Evolutionary conservation across 257 asterid species (phyloP), one percentile per base, ranked within the genome.

Genomic region (Capsicum baccatum): DNA sequence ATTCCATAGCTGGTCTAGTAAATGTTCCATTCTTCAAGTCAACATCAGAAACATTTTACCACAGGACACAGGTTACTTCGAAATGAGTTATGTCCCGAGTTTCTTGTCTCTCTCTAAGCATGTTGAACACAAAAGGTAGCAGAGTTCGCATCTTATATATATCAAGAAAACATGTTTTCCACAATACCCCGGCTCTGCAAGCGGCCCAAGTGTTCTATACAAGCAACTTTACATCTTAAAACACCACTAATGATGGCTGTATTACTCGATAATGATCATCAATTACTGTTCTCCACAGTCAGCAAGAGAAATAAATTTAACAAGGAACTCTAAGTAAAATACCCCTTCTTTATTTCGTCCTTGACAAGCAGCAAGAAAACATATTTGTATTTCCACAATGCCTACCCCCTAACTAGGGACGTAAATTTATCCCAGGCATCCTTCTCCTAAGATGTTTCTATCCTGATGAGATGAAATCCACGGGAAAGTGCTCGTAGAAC

Each of bases 381-480:
- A 39, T 69, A 39, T 6, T 15, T 68, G 33, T 16, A 66, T 42
- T 69, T 69, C 14, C 78, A 69, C 54, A 69, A 69, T 69, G 26
- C 26, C 78, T 69, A 39, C 52, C 66, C 78, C 16, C 78, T 15
- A 39, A 42, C 14, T 13, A 39, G 60, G 80, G 33, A 48, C 44
- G 50, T 50, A 74, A 62, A 48, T 8, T 74, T 13, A 48, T 74
- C 47, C 47, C 12, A 52, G 47, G 62, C 81, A 74, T 8, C 62
- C 81, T 74, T 74, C 12, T 8, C 42, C 81, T 21, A 21, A 74
- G 17, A 21, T 4, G 21, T 50, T 21, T 74, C 62, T 74, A 44
- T 74, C 60, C 59, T n/a, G 44, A 74, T 50, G 81, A 74, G 62
- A 74, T 50, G 81, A 74, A 74, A 74, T 74, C 62, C 60, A 12